Conservation (phyloP, 2,329 filamentous ascomycete species). For the Clonostachys byssicola region DNA sequence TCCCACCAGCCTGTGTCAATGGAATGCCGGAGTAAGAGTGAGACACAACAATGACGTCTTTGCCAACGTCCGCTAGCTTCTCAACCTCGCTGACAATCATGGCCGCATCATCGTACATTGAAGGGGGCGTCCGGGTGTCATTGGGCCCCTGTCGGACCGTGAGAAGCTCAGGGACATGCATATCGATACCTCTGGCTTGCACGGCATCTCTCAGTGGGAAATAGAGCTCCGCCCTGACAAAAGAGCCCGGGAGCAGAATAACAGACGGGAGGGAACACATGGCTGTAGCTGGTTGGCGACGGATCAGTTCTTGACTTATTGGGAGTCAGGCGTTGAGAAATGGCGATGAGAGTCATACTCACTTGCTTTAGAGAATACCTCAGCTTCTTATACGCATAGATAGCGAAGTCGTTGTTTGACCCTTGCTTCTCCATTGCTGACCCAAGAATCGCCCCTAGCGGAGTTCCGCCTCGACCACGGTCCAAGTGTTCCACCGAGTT, state of each 20-base stretch:
- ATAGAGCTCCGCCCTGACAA: neutral
- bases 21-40: conserved; percentile 3
- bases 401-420: too few relatives aligned
- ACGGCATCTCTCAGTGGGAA: neutral
- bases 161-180: neutral
- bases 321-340: too few relatives aligned
- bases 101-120: conserved; percentile 27
- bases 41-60: conserved; percentile 2
- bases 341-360: too few relatives aligned
- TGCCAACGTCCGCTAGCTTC: conserved; percentile 21
- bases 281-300: too few relatives aligned
- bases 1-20: conserved; percentile 19
- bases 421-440: too few relatives aligned
- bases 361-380: too few relatives aligned
- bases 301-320: too few relatives aligned
- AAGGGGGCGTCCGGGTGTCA: conserved; percentile 4
- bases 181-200: neutral
- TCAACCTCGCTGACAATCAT: conserved; percentile 21
- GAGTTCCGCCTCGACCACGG: too few relatives aligned
- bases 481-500: too few relatives aligned
- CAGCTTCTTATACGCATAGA: too few relatives aligned
- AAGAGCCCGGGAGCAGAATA: neutral
- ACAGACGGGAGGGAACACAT: neutral
- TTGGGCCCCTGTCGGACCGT: neutral
- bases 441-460: too few relatives aligned